These are phyloP conservation scores for Furcasterigmium furcatum DNA, from an alignment of 2,329 filamentous ascomycete species.

Conservation along the genomic window DNA sequence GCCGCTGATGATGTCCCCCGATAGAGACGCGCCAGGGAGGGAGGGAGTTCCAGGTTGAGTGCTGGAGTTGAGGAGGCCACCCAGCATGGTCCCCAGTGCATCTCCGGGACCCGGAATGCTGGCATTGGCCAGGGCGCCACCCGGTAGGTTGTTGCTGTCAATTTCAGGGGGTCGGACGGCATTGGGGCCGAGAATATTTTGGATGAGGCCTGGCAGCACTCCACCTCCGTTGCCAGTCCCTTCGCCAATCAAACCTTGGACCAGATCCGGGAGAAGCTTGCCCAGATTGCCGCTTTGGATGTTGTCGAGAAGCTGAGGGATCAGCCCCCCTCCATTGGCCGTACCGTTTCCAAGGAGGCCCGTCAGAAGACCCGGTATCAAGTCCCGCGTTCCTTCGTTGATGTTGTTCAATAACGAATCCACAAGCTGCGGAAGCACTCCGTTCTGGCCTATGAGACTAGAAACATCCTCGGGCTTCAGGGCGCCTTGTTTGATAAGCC, in stretches of 20 bases:
- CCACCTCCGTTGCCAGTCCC: not conserved
- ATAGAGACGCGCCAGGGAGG: not conserved
- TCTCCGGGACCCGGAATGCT: not conserved
- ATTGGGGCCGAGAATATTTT: not conserved
- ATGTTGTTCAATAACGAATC: not conserved
- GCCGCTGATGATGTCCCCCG: not conserved
- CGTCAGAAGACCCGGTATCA: not conserved
- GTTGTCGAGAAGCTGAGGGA: not conserved
- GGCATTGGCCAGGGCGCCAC: not conserved
- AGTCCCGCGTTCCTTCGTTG: not conserved
- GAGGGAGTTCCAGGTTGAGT: not conserved
- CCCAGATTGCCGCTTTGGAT: not conserved
- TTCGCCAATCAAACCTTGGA: constrained; percentile 1
- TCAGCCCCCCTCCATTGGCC: not conserved
- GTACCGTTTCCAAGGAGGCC: not conserved
- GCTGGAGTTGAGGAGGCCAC: not conserved
- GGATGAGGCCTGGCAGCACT: not conserved
- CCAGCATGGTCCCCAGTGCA: not conserved
- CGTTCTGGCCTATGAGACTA: not conserved
- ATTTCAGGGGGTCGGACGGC: not conserved
- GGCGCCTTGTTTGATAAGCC: not conserved
- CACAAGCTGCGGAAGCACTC: not conserved
- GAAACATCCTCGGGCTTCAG: not conserved
- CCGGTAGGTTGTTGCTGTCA: not conserved
- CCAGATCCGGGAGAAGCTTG: not conserved